Base-by-base conservation (phyloP, 2,329 filamentous ascomycete species). In the Pyrenochaeta sp. region DNA sequence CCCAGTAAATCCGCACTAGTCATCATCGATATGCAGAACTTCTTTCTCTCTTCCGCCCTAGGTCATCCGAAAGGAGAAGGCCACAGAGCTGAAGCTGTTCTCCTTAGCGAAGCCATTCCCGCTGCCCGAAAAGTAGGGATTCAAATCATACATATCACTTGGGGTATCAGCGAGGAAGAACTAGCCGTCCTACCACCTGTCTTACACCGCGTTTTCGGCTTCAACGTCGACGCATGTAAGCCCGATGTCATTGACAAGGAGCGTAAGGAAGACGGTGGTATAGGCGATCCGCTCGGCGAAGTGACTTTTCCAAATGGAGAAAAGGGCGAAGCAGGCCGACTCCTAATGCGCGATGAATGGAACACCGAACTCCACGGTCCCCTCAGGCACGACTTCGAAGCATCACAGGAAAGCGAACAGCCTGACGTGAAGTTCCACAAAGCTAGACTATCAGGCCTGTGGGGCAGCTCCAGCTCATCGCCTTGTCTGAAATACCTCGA, bases 21-120 rank as follows among this genome's bases (percentile, higher is more conserved):
- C 12, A 78, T 85, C 37, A 78, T 85, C 46, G 83, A 85, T 72
- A 81, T 84, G 79, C 82, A 85, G 74, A 84, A 85, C 66, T 82
- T 79, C 77, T 84, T 85, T 68, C 75, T 86, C 27, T 74, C 79
- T 72, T 72, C 75, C 65, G 46, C 72, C 50, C 50, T 85, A 70
- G 68, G 80, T 72, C 5, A 42, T 8, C 2, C n/a, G 2, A 25
- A 42, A 22, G 19, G 39, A 22, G 39, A 42, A 9, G 19, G 39
- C 39, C 24, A 25, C 39, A 24, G 2, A 22, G 39, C 39, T 22
- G 39, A 36, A 15, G 32, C 32, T 9, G 12, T 13, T 4, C 32
- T 36, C 8, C 32, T 36, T 4, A 15, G 3, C 8, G 7, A 10
- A 3, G 32, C 9, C 12, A 36, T 36, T 1, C 32, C 32, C 32